Base-by-base conservation (phyloP, 2,329 filamentous ascomycete species). In the Alternaria dauci region DNA sequence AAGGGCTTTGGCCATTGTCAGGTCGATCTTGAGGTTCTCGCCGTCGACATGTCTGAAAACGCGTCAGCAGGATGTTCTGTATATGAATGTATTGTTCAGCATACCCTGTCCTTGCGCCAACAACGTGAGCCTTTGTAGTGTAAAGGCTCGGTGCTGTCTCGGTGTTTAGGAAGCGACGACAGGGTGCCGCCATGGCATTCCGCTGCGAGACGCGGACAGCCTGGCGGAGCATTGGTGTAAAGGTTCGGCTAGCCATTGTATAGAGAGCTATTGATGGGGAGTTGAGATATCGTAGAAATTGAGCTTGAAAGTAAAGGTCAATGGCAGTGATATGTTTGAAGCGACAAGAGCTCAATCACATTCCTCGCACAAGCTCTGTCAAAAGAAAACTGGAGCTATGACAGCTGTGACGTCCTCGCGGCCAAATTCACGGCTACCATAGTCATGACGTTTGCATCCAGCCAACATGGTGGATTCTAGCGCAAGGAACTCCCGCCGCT, bases 1-100 rank as follows among this genome's bases (percentile, higher is more conserved):
- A 12, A 83, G 76, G 1, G 75, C 76, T 65, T 81, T 82, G 56
- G 80, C 76, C 81, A 81, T 82, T 18, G 77, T 78, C 1, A 82
- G 76, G 32, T 81, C 78, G 11, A 79, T 62, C 20, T 73, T 71
- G 41, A 79, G 71, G 58, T 74, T 73, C 58, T 80, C 71, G 47
- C 73, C 73, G 20, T 77, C 71, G 34, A 74, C 71, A 59, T 78
- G 76, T 14, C 71, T 73, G 38, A 5, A 14, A 5, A 3, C 7
- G 4, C 30, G 42, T 68, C 20, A 60, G 53, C 36, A 18, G 3
- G 4, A 28, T 42, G 18, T 25, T 9, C 5, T 7, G 2, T 5
- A 16, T 39, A 4, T 7, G 6, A 30, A 8, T 32, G 14, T 4
- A 23, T 23, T 6, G 14, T 5, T 18, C 6, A 26, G 36, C 54